phyloP scores from a whole-genome alignment of 2,329 filamentous ascomycete species.

The Fusarium sp. region DNA sequence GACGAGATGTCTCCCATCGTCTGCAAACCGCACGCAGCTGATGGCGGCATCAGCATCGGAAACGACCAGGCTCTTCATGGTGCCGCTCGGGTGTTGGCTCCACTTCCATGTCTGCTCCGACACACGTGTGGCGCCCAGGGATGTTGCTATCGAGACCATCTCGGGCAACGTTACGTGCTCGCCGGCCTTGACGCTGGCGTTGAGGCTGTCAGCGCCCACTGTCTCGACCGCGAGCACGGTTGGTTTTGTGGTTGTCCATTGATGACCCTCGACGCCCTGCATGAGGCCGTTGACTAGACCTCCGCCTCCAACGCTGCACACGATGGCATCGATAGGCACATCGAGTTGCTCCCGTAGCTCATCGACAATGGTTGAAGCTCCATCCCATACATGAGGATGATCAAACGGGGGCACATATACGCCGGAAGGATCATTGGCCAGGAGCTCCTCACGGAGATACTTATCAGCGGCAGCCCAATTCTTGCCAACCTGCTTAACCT shows the following conservation, averaged over 20 bases:
- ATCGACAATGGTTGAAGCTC: slow-evolving; percentile 69
- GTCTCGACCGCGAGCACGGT: slow-evolving; percentile 82
- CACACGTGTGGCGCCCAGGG: slow-evolving; percentile 79
- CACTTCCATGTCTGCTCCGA: slow-evolving; percentile 76
- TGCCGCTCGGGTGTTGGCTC: slow-evolving; percentile 57
- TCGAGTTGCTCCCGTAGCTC: slow-evolving; percentile 58
- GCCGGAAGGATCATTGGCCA: slow-evolving; percentile 62
- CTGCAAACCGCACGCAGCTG: slow-evolving; percentile 80
- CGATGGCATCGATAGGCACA: slow-evolving; percentile 72
- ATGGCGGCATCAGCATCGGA: slow-evolving; percentile 77
- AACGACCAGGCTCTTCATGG: slow-evolving; percentile 52
- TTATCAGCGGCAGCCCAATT: slow-evolving; percentile 78
- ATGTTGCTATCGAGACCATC: slow-evolving; percentile 82
- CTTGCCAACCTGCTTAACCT: slow-evolving; percentile 76
- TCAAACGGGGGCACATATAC: slow-evolving; percentile 80
- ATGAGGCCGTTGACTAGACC: slow-evolving; percentile 83
- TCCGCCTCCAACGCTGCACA: slow-evolving; percentile 85
- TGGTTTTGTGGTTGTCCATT: slow-evolving; percentile 51
- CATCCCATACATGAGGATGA: slow-evolving; percentile 75
- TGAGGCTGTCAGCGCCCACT: slow-evolving; percentile 76
- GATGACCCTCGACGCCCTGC: slow-evolving; percentile 69
- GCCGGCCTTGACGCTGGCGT: slow-evolving; percentile 68
- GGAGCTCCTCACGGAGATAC: slow-evolving; percentile 70
- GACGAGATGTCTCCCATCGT: slow-evolving; percentile 84
- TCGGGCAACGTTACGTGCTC: slow-evolving; percentile 71